Percentiles rank a stretch among this genome's conserved stretches.
These are phyloP conservation scores for Leccinum pellstonianum DNA, from an alignment of 768 basidiomycete species.

Conservation along the genomic window DNA sequence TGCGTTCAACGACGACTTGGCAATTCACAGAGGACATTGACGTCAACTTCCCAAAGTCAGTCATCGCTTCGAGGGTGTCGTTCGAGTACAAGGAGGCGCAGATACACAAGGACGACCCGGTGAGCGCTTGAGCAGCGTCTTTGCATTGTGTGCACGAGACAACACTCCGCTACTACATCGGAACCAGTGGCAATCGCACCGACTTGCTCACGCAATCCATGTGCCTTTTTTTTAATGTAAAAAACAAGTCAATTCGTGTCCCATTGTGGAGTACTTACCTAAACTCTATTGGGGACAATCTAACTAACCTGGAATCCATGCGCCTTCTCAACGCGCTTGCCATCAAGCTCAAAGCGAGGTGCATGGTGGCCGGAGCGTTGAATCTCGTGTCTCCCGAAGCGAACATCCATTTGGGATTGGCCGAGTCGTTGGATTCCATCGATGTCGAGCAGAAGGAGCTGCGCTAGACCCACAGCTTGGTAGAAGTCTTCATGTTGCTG, in stretches of 20 bases:
- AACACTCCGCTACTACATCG: neutral
- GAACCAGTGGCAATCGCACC: conserved; percentile 54
- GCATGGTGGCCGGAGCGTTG: conserved; percentile 95
- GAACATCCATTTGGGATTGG: conserved; percentile 90
- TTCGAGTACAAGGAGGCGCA: conserved; percentile 98
- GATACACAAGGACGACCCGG: conserved; percentile 85
- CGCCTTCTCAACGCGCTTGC: conserved; percentile 87
- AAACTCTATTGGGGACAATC: too few relatives aligned
- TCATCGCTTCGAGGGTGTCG: conserved; percentile 92
- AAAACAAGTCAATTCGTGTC: too few relatives aligned
- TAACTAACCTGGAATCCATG: conserved; percentile 37
- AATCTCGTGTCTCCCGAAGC: conserved; percentile 98
- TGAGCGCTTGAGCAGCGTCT: conserved; percentile 37
- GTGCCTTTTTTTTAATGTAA: too few relatives aligned
- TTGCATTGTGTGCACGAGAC: neutral
- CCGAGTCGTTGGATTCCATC: conserved; percentile 75
- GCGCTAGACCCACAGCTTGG: too few relatives aligned
- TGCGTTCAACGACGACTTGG: conserved; percentile 38
- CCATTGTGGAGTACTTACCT: too few relatives aligned
- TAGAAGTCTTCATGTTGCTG: too few relatives aligned
- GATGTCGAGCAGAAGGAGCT: too few relatives aligned
- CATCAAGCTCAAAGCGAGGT: conserved; percentile 73
- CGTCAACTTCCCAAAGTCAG: conserved; percentile 90
- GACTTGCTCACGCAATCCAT: conserved; percentile 76
- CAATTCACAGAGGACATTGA: conserved; percentile 46